phyloP scores from a whole-genome alignment of 257 asterid genomes.

The Nicotiana noctiflora region DNA sequence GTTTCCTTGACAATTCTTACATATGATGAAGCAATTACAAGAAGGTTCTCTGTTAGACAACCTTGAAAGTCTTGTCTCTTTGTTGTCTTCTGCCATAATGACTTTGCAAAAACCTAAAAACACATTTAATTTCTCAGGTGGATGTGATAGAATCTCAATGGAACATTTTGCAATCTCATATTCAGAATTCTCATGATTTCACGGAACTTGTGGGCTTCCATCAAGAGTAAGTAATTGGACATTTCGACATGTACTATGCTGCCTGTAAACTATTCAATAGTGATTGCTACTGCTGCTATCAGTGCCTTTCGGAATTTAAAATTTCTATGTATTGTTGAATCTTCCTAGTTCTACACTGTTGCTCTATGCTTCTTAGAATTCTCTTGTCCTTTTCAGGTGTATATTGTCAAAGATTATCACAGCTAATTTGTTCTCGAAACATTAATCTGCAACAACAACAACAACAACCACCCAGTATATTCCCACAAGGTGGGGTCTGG shows the following conservation, averaged over 20 bases:
- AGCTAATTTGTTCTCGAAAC: neutral
- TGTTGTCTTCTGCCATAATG: conserved; percentile 10
- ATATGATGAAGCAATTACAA: neutral
- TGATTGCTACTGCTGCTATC: neutral
- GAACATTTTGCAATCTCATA: conserved; percentile 88
- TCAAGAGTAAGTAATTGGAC: conserved; percentile 70
- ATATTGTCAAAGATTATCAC: neutral
- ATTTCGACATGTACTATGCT: neutral
- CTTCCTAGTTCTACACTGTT: neutral
- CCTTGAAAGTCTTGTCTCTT: conserved; percentile 5
- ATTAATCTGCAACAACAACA: too few relatives aligned
- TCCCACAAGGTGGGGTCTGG: too few relatives aligned
- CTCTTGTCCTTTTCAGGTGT: neutral
- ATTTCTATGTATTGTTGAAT: neutral
- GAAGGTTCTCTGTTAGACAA: neutral
- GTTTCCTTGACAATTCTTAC: neutral
- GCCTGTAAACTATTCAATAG: neutral
- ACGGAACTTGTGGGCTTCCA: conserved; percentile 91
- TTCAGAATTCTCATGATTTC: conserved; percentile 85
- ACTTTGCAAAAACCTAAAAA: conserved; percentile 3
- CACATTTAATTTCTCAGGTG: conserved; percentile 50
- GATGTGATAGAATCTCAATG: conserved; percentile 99
- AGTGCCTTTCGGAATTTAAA: neutral
- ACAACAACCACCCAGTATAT: too few relatives aligned
- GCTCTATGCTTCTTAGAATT: neutral